Evolutionary conservation across 805 yeast genomes (phyloP).

Genomic region (Saccharomycopsis sp.): DNA sequence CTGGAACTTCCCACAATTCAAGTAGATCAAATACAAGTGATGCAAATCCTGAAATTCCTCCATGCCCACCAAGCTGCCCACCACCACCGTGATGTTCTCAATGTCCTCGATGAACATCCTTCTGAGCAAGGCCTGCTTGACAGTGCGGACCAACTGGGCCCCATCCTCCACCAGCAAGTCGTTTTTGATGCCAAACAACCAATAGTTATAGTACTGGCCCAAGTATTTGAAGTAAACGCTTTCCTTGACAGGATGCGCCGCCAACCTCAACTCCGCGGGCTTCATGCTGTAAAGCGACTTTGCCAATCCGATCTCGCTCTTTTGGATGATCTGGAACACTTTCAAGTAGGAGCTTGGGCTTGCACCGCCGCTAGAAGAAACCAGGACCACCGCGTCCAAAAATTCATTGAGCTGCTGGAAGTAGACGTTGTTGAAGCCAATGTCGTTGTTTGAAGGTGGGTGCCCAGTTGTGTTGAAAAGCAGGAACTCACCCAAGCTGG

Average conservation of each 20-base stretch:
- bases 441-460: background rate
- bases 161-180: constrained; percentile 3
- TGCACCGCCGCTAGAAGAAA: too few relatives aligned
- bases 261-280: background rate
- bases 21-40: background rate
- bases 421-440: background rate
- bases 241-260: background rate
- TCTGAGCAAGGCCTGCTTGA: background rate
- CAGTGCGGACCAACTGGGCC: too few relatives aligned
- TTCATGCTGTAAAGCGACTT: background rate
- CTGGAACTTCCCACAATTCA: background rate
- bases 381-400: too few relatives aligned
- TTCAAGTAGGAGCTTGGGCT: background rate
- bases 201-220: constrained; percentile 3
- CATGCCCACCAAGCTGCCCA: background rate
- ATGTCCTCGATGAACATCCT: constrained; percentile 4
- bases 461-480: background rate
- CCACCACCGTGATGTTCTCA: background rate
- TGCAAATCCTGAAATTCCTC: background rate
- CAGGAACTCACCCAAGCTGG: too few relatives aligned
- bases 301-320: background rate
- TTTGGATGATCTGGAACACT: background rate
- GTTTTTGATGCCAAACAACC: background rate
- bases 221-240: constrained; percentile 2
- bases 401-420: constrained; percentile 1